These are phyloP conservation scores for Cercospora janseana DNA, from an alignment of 2,329 filamentous ascomycete genomes.

Conservation along the genomic window DNA sequence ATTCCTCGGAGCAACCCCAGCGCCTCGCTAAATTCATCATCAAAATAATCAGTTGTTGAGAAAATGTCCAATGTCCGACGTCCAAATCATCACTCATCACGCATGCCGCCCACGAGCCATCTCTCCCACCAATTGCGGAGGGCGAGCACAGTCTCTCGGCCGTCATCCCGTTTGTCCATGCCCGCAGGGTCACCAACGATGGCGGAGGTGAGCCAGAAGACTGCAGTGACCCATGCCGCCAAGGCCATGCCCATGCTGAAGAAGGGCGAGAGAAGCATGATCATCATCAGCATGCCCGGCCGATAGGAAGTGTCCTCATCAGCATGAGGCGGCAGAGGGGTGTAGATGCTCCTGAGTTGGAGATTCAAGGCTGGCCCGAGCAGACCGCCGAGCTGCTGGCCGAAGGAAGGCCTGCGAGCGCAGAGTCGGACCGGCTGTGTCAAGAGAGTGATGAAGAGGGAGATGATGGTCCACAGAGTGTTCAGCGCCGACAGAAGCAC, in stretches of 20 bases:
- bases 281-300: constrained; percentile 48
- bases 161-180: constrained; percentile 58
- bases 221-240: constrained; percentile 58
- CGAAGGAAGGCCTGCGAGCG: constrained; percentile 48
- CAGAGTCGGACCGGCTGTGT: constrained; percentile 57
- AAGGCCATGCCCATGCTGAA: constrained; percentile 57
- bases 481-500: constrained; percentile 55
- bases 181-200: constrained; percentile 62
- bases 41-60: no score
- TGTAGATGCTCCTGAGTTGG: constrained; percentile 51
- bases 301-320: constrained; percentile 42
- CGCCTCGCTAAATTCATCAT: constrained; percentile 19
- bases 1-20: constrained; percentile 16
- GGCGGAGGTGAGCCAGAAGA: constrained; percentile 55
- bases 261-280: constrained; percentile 57
- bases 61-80: constrained; percentile 2
- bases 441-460: constrained; percentile 51
- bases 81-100: constrained; percentile 22
- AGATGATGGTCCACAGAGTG: constrained; percentile 54
- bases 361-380: constrained; percentile 55
- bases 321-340: constrained; percentile 35
- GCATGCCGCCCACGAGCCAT: constrained; percentile 47
- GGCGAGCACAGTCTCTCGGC: constrained; percentile 57
- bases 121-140: constrained; percentile 61
- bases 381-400: constrained; percentile 51